Conservation (phyloP, 148 eudicot genomes). For the Chenopodium suecicum region DNA sequence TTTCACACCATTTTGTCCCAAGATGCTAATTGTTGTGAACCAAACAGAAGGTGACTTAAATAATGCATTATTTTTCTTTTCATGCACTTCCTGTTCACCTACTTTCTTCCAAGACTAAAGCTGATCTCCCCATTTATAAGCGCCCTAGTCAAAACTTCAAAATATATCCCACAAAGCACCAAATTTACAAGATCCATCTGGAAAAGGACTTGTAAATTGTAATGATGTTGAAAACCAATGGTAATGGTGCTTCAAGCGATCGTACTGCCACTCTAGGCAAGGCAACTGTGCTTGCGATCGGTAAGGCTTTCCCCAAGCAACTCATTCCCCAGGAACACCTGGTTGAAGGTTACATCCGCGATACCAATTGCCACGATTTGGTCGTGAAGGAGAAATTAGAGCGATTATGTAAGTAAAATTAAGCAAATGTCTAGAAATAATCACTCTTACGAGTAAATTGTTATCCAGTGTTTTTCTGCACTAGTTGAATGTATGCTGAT, state of each 20-base stretch:
- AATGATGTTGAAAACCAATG: constrained; percentile 47
- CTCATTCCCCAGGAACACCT: constrained; percentile 71
- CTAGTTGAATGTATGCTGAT: not conserved
- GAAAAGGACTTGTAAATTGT: constrained; percentile 1
- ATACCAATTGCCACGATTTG: constrained; percentile 65
- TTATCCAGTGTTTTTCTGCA: not conserved
- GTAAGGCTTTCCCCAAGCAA: constrained; percentile 86
- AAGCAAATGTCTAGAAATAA: not conserved
- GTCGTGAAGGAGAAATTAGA: constrained; percentile 77
- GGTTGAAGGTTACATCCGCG: constrained; percentile 78
- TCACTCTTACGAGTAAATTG: not conserved
- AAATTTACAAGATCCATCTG: constrained; percentile 7
- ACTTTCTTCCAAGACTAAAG: constrained; percentile 42
- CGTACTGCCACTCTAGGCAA: constrained; percentile 65
- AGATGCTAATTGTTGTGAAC: constrained; percentile 34
- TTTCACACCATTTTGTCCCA: constrained; percentile 28
- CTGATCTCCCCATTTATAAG: constrained; percentile 38
- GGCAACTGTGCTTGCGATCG: constrained; percentile 73
- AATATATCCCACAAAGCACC: constrained; percentile 12
- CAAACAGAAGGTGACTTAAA: constrained; percentile 31
- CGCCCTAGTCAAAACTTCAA: constrained; percentile 11
- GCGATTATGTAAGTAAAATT: constrained; percentile 59
- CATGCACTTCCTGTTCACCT: constrained; percentile 58
- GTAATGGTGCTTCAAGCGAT: constrained; percentile 35
- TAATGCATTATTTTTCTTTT: constrained; percentile 26